phyloP scores from a whole-genome alignment of 305 asterid genomes.

The Withania somnifera region DNA sequence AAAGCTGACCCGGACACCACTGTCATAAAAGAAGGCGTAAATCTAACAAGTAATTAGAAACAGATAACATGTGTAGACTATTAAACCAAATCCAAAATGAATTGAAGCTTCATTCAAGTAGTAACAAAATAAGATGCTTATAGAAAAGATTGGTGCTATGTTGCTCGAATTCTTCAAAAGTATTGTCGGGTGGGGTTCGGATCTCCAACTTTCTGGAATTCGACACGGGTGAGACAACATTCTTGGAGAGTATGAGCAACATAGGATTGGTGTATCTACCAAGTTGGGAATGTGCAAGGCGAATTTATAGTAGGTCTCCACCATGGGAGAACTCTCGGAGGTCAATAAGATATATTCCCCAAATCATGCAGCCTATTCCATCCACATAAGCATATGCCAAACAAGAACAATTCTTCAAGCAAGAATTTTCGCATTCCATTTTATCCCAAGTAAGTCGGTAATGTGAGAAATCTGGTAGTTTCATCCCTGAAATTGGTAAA shows the following conservation, averaged over 20 bases:
- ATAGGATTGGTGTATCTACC: constrained; percentile 2
- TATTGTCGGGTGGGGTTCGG: neutral
- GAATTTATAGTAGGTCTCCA: constrained; percentile 14
- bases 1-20: too few species aligned
- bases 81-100: neutral
- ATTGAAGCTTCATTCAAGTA: neutral
- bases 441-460: neutral
- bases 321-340: neutral
- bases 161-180: neutral
- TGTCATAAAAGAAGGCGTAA: too few species aligned
- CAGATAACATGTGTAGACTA: neutral
- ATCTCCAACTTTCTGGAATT: neutral
- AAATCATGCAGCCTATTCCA: constrained; percentile 13
- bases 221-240: neutral
- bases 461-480: constrained; percentile 9
- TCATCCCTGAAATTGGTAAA: constrained; percentile 7
- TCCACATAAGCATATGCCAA: constrained; percentile 10
- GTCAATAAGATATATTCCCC: constrained; percentile 8
- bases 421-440: neutral
- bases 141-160: neutral
- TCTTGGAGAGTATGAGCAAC: neutral
- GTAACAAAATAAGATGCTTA: neutral
- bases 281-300: constrained; percentile 9
- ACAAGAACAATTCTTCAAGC: constrained; percentile 13
- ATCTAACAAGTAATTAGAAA: neutral